Evolutionary conservation across 78 protist genomes (phyloP), one percentile per base, ranked within the genome.

Genomic region (Polysphondylium violaceum): DNA sequence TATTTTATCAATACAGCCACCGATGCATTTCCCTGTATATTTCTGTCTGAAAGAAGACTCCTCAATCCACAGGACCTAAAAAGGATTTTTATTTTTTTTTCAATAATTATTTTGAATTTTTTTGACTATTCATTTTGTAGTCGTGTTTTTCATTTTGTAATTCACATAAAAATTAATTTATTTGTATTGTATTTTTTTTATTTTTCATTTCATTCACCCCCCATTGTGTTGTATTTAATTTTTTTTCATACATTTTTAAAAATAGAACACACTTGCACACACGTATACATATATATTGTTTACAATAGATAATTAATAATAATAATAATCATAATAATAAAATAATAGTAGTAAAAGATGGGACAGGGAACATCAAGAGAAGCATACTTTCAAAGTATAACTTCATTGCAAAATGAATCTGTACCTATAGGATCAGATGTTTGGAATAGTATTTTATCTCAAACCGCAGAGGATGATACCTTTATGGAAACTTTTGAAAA

Each of bases 341-440:
- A 58, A 19, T 6, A 58, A 8, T n/a, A 61, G 31, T 33, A 61
- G 4, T 31, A 38, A 17, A 25, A 23, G 23, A 74, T 74, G 81
- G 81, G 81, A 21, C 38, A 40, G 21, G 81, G 68, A 16, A 25
- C 41, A 36, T 74, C 81, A 36, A 55, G 51, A 74, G 81, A 74
- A 55, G 33, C 6, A 12, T 58, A 55, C 55, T n/a, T 55, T 23
- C 51, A 21, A 29, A 25, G 56, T 55, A 50, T 55, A 27, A 27
- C 33, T 19, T 23, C 65, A 36, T 1, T 74, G 3, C 43, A 21
- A 36, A 53, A 1, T 36, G 81, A 74, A 55, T n/a, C 55, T 9
- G 64, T 74, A 36, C 51, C 81, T 36, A 36, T 23, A 36, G 59
- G 27, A 29, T 71, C 77, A 19, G 68, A 74, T 33, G 11, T 74